Percentiles rank a stretch among this genome's conserved stretches.
Evolutionary conservation across 2,329 filamentous ascomycete species (phyloP).

Genomic region (Calonectria crousiana): DNA sequence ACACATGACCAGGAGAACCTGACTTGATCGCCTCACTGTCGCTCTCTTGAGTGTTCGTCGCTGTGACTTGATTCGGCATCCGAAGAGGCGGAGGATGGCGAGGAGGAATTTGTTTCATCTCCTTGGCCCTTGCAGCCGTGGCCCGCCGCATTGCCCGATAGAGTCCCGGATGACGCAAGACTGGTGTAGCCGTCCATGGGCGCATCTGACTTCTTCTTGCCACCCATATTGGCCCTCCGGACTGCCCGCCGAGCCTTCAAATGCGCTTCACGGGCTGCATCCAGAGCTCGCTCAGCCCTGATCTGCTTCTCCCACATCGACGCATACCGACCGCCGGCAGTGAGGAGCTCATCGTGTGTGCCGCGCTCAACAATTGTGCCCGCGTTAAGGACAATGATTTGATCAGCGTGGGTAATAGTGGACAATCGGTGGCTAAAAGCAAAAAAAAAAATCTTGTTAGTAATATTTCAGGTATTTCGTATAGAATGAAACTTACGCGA

Average conservation of each 20-base stretch:
- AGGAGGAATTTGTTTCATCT: conserved; percentile 50
- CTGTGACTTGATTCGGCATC: conserved; percentile 54
- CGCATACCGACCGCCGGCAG: conserved; percentile 78
- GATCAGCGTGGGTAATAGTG: conserved; percentile 87
- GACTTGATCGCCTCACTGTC: conserved; percentile 32
- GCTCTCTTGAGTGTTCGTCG: conserved; percentile 42
- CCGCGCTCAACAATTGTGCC: conserved; percentile 84
- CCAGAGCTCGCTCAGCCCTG: conserved; percentile 75
- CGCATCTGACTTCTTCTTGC: conserved; percentile 54
- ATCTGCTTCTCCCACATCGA: conserved; percentile 94
- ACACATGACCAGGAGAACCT: conserved; percentile 6
- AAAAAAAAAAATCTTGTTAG: conserved; percentile 37
- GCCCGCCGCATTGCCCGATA: conserved; percentile 49
- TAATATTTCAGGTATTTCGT: background rate
- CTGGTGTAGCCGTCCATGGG: conserved; percentile 61
- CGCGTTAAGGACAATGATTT: conserved; percentile 82
- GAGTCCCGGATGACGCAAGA: conserved; percentile 58
- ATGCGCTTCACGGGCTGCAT: conserved; percentile 52
- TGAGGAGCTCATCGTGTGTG: conserved; percentile 81
- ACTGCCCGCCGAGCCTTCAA: conserved; percentile 53
- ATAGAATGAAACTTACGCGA: conserved; percentile 73
- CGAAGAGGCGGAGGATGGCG: conserved; percentile 51
- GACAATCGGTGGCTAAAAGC: conserved; percentile 78
- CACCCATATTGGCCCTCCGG: conserved; percentile 63
- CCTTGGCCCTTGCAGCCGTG: conserved; percentile 48